Evolutionary conservation across 805 yeast species (phyloP).

Genomic region (Candida broadrunensis): DNA sequence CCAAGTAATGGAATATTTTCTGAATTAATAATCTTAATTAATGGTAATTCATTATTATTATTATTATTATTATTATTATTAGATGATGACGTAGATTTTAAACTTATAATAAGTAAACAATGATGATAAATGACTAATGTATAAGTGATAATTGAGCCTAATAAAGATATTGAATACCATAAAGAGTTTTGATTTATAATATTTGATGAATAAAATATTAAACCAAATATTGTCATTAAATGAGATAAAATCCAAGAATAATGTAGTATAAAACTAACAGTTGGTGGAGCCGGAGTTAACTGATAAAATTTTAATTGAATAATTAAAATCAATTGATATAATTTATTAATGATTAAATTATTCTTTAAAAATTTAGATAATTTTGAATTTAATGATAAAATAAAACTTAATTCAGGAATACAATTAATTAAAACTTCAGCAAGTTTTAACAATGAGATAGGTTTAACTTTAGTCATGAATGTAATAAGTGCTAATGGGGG

Average conservation of each 20-base stretch:
- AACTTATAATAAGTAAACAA: conserved; percentile 1
- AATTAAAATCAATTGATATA: background rate
- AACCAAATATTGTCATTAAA: conserved; percentile 5
- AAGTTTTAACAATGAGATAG: conserved; percentile 1
- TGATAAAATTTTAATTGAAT: background rate
- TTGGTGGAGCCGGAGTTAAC: background rate
- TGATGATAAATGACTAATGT: conserved; percentile 17
- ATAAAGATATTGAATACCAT: conserved; percentile 9
- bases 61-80: background rate
- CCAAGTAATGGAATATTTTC: conserved; percentile 27
- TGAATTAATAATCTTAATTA: conserved; percentile 20
- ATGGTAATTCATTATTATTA: conserved; percentile 7
- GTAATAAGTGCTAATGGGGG: too few relatives aligned
- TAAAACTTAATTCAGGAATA: conserved; percentile 5
- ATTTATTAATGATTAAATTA: background rate
- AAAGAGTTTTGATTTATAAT: background rate
- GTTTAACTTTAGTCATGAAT: conserved; percentile 1
- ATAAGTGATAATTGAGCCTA: conserved; percentile 14
- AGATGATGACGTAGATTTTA: background rate
- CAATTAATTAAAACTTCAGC: background rate
- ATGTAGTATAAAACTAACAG: conserved; percentile 2
- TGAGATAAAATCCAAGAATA: conserved; percentile 10
- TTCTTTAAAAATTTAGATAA: background rate
- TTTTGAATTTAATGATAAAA: background rate
- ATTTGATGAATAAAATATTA: conserved; percentile 1